phyloP scores from a whole-genome alignment of 306 rosid species.

The Quercus aquifolioides region DNA sequence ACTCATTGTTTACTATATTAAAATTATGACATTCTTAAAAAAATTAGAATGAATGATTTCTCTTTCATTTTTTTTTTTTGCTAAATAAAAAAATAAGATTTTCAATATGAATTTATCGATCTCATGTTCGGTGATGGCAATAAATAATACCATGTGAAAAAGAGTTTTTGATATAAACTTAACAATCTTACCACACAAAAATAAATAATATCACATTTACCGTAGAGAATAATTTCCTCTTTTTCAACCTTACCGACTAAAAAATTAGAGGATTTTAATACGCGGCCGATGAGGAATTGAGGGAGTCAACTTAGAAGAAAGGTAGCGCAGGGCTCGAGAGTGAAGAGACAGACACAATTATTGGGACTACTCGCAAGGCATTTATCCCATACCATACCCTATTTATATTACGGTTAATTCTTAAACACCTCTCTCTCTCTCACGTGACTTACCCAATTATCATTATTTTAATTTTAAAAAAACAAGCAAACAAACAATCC shows the following conservation, averaged over 20 bases:
- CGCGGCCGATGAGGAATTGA: not conserved
- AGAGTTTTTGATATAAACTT: too few species aligned
- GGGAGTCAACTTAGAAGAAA: constrained; percentile 20
- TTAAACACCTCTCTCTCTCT: not conserved
- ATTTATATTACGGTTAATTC: not conserved
- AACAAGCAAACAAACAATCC: not conserved
- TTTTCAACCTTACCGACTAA: not conserved
- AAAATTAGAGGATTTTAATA: not conserved
- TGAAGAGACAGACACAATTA: constrained; percentile 26
- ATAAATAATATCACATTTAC: too few species aligned
- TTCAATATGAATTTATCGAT: accelerated
- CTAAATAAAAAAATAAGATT: too few species aligned
- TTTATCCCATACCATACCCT: constrained; percentile 1
- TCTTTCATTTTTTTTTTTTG: too few species aligned
- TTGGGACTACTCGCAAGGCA: constrained; percentile 29
- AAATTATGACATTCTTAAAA: too few species aligned
- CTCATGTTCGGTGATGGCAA: accelerated
- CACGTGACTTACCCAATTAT: not conserved
- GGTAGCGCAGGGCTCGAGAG: constrained; percentile 69
- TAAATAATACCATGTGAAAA: too few species aligned
- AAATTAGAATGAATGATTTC: too few species aligned
- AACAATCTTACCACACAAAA: accelerated
- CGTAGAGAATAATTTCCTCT: accelerated
- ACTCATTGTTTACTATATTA: accelerated
- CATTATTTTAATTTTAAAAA: not conserved